Conservation (phyloP, 352 stramenopile species). For the Pythium chondricola region DNA sequence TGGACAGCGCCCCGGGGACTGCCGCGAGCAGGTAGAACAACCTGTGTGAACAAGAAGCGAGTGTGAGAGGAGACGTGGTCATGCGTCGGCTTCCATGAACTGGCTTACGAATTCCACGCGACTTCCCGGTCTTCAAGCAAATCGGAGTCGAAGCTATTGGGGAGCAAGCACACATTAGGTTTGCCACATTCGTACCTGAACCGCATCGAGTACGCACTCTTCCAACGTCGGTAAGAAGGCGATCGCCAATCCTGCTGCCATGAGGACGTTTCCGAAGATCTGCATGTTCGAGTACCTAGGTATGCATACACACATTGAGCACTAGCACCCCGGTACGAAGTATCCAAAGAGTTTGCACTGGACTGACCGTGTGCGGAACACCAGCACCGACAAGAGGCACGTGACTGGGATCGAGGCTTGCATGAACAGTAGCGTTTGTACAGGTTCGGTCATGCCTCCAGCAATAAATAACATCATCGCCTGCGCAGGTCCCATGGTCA, state of each 20-base stretch:
- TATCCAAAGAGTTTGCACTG: neutral
- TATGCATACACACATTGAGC: too few relatives aligned
- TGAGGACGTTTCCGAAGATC: conserved; percentile 61
- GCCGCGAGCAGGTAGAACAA: conserved; percentile 76
- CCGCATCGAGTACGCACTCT: conserved; percentile 37
- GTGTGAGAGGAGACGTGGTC: neutral
- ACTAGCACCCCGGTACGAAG: neutral
- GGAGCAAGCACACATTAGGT: neutral
- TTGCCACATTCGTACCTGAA: neutral
- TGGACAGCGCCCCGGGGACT: conserved; percentile 70
- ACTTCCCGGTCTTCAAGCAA: conserved; percentile 64
- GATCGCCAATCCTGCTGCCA: conserved; percentile 60
- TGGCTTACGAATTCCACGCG: conserved; percentile 78
- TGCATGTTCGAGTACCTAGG: conserved; percentile 66
- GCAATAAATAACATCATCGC: conserved; percentile 82
- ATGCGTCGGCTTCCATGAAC: neutral
- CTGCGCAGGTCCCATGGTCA: conserved; percentile 20
- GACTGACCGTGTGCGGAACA: conserved; percentile 51
- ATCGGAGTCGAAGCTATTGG: conserved; percentile 49
- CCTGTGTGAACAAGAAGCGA: neutral
- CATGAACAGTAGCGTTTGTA: conserved; percentile 80
- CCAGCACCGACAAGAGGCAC: conserved; percentile 41
- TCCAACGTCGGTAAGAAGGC: conserved; percentile 69
- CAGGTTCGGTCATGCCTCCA: conserved; percentile 73
- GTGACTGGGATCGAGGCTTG: conserved; percentile 76